Evolutionary conservation across 1,284 basidiomycete species (phyloP).

Genomic region (Cryptococcus sp.): DNA sequence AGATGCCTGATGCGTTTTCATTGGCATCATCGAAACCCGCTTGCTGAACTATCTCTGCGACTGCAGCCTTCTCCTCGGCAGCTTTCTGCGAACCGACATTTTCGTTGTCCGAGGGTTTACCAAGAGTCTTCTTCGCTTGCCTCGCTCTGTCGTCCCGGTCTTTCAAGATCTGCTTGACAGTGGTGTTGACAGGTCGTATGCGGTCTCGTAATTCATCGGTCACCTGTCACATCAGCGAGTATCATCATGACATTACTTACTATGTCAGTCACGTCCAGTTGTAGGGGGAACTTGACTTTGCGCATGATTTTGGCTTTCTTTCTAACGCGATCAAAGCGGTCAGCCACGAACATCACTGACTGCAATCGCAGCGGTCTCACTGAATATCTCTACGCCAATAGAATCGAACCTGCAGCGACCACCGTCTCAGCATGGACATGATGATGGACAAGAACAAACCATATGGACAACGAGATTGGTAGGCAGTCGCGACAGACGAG

Average conservation of each 20-base stretch:
- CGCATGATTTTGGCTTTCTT: conserved; percentile 95
- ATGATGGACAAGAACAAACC: conserved; percentile 16
- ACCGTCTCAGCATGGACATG: neutral
- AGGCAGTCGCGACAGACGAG: conserved; percentile 81
- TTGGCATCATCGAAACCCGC: conserved; percentile 20
- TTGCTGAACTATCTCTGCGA: conserved; percentile 19
- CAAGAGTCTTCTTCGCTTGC: conserved; percentile 58
- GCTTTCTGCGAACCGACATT: conserved; percentile 28
- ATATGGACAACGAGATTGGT: conserved; percentile 55
- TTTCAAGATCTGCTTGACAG: conserved; percentile 76
- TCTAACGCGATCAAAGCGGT: conserved; percentile 7
- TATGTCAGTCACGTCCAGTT: conserved; percentile 84
- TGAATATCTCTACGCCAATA: conserved; percentile 89
- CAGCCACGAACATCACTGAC: conserved; percentile 11
- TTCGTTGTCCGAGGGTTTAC: conserved; percentile 11
- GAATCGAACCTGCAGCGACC: conserved; percentile 81
- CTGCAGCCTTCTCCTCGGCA: conserved; percentile 44
- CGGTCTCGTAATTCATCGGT: conserved; percentile 76
- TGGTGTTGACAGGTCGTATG: conserved; percentile 68
- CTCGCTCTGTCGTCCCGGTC: conserved; percentile 82
- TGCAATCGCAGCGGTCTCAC: neutral
- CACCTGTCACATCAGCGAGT: conserved; percentile 33
- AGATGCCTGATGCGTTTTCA: conserved; percentile 45
- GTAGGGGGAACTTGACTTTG: conserved; percentile 81
- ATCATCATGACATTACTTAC: conserved; percentile 30